Conservation (phyloP, 345 rosid species). For the Citrus medica region DNA sequence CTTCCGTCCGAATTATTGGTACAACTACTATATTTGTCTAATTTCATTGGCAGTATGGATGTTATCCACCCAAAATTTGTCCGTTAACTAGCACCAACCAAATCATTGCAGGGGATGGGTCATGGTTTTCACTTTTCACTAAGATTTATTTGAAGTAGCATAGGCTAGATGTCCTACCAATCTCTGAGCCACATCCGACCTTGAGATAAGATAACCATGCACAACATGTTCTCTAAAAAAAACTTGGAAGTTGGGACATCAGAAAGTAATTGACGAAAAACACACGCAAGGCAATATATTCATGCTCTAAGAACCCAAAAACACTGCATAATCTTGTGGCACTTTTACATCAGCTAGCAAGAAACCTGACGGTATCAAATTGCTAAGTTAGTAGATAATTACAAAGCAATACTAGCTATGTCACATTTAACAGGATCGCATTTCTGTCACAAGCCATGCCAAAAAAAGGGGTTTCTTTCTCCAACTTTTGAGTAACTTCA, state of each 20-base stretch:
- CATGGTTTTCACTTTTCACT: neutral
- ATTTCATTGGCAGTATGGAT: neutral
- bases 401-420: slow-evolving; percentile 9
- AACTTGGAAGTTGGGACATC: neutral
- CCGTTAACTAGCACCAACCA: neutral
- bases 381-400: slow-evolving; percentile 3
- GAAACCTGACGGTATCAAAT: neutral
- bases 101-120: neutral
- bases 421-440: neutral
- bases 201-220: neutral
- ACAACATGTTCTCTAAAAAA: neutral
- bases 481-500: neutral
- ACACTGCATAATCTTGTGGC: neutral
- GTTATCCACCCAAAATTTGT: neutral
- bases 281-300: neutral
- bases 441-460: neutral
- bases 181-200: neutral
- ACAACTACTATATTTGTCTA: neutral
- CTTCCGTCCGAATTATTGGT: neutral
- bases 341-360: neutral
- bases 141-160: neutral
- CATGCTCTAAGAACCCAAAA: neutral
- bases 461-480: neutral
- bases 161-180: neutral
- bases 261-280: neutral